phyloP scores from a whole-genome alignment of 169 alveolate genomes.

The Cyclospora cayetanensis region DNA sequence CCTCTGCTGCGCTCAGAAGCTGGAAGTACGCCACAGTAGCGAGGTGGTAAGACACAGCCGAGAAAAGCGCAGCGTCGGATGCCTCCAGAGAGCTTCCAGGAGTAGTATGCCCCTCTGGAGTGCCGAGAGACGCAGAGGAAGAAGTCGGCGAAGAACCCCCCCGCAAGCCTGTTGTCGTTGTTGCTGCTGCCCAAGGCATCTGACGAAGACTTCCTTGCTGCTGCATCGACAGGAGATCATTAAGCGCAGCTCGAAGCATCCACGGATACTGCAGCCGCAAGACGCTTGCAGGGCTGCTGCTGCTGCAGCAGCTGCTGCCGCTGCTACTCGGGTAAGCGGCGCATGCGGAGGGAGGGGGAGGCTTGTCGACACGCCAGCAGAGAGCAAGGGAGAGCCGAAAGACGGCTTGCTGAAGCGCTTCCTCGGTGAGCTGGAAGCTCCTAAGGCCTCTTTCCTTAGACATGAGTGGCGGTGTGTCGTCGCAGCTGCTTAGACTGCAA shows the following conservation, averaged over 20 bases:
- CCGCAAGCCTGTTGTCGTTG: background rate
- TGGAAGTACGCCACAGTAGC: background rate
- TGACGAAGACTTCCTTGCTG: conserved; percentile 18
- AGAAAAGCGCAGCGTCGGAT: background rate
- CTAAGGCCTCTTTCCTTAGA: background rate
- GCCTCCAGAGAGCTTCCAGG: background rate
- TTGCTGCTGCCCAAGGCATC: background rate
- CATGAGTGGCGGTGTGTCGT: background rate
- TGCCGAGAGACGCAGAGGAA: background rate
- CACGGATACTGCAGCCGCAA: conserved; percentile 25
- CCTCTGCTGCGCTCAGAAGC: conserved; percentile 25
- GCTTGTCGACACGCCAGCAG: background rate
- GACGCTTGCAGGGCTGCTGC: background rate
- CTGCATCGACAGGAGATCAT: conserved; percentile 34
- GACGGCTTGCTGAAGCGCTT: background rate
- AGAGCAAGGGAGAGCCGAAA: background rate
- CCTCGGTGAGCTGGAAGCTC: background rate
- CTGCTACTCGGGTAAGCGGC: background rate
- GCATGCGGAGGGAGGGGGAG: background rate
- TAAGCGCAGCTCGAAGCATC: background rate
- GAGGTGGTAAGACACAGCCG: conserved; percentile 31
- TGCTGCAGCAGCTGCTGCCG: background rate
- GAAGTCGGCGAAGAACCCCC: conserved; percentile 30
- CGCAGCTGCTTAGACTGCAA: conserved; percentile 8
- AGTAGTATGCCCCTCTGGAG: background rate